phyloP scores from a whole-genome alignment of 2,329 filamentous ascomycete species.

The Alternaria sp. region DNA sequence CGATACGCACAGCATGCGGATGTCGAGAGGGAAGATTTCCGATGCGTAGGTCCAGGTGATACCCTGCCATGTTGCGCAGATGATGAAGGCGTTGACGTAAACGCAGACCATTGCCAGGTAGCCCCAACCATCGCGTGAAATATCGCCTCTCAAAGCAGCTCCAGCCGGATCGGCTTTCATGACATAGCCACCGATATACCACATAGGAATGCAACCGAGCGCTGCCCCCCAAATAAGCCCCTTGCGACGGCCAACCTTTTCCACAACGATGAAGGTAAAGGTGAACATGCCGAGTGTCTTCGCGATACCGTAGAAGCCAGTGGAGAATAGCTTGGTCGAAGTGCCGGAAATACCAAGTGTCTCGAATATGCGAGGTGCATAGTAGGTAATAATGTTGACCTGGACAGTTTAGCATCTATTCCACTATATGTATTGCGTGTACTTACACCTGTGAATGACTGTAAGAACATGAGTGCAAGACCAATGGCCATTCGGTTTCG shows the following conservation, averaged over 20 bases:
- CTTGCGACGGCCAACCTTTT: conserved; percentile 53
- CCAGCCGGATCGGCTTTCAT: conserved; percentile 61
- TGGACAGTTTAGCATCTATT: conserved; percentile 16
- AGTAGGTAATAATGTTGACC: conserved; percentile 51
- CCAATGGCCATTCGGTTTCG: conserved; percentile 52
- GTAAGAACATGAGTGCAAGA: conserved; percentile 51
- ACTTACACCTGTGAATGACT: conserved; percentile 48
- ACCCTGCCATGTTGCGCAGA: conserved; percentile 57
- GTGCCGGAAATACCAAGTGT: conserved; percentile 57
- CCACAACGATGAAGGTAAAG: conserved; percentile 52
- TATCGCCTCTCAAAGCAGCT: conserved; percentile 54
- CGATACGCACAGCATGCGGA: conserved; percentile 53
- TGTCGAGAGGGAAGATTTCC: conserved; percentile 59
- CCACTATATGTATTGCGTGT: not conserved
- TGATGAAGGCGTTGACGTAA: conserved; percentile 65
- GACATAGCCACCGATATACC: conserved; percentile 64
- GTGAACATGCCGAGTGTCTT: conserved; percentile 53
- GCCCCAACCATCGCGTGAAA: conserved; percentile 58
- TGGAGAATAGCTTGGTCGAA: conserved; percentile 56
- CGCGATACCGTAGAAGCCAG: conserved; percentile 60
- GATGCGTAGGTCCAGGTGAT: conserved; percentile 58
- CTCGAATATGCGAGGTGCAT: conserved; percentile 51
- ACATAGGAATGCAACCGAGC: conserved; percentile 60
- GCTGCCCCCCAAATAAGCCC: conserved; percentile 60
- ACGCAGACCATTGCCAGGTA: conserved; percentile 64